Evolutionary conservation across 2,329 filamentous ascomycete species (phyloP).

Genomic region (Talaromyces sp.): DNA sequence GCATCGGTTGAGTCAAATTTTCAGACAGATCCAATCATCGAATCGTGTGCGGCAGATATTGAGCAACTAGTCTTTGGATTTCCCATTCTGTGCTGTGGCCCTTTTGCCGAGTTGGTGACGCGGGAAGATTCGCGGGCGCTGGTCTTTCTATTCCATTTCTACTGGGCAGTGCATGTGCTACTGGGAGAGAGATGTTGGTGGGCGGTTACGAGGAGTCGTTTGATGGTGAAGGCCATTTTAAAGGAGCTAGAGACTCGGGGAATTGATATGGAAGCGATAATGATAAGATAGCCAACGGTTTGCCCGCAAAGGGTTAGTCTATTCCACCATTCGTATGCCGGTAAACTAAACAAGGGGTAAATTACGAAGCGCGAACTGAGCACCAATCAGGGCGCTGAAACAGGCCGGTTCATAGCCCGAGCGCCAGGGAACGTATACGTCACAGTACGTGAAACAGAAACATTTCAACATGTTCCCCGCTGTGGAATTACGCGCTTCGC

Average conservation of each 20-base stretch:
- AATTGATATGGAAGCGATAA: not conserved
- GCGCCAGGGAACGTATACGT: not conserved
- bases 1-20: not conserved
- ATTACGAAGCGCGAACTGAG: not conserved
- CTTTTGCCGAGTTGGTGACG: slow-evolving; percentile 1
- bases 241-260: not conserved
- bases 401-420: not conserved
- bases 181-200: slow-evolving; percentile 1
- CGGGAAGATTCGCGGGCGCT: slow-evolving; percentile 1
- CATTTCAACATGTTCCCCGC: not conserved
- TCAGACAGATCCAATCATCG: not conserved
- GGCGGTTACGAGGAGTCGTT: not conserved
- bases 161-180: not conserved
- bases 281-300: not conserved
- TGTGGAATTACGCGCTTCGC: not conserved
- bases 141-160: not conserved
- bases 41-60: not conserved
- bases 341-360: not conserved
- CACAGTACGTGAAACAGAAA: not conserved
- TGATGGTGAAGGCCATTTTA: slow-evolving; percentile 1
- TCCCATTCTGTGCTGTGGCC: not conserved
- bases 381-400: not conserved
- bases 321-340: not conserved
- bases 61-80: slow-evolving; percentile 10
- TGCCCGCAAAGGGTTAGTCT: not conserved